Conservation (phyloP, 345 rosid genomes). For the Gossypioides kirkii region DNA sequence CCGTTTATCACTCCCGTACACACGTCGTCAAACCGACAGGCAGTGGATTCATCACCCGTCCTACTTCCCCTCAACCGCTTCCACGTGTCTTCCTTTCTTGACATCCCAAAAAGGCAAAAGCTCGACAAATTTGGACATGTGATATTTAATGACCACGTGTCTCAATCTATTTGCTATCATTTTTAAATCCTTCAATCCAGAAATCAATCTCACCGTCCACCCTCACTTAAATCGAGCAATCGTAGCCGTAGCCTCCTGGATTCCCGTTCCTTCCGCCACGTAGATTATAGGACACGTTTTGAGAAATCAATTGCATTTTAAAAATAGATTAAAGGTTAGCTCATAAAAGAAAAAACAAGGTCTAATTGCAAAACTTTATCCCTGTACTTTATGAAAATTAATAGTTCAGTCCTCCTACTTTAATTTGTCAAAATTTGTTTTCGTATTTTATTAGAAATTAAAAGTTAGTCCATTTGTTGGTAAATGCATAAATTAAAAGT, state of each 20-base stretch:
- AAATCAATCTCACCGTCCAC: constrained; percentile 36
- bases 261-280: no score
- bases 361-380: no score
- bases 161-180: background rate
- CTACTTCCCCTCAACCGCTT: background rate
- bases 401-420: no score
- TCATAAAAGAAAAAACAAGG: no score
- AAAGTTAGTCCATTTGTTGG: no score
- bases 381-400: no score
- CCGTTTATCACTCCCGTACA: no score
- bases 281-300: constrained; percentile 27
- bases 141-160: constrained; percentile 7
- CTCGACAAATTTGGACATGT: constrained; percentile 3
- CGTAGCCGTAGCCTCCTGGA: constrained; percentile 30
- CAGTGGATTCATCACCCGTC: background rate
- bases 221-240: constrained; percentile 26
- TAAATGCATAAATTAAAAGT: no score
- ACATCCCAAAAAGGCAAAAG: background rate
- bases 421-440: no score
- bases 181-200: background rate
- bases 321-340: background rate
- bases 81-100: background rate
- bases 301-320: background rate
- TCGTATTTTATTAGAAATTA: no score
- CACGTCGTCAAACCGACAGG: no score